A percentile compares a stretch with the other conserved stretches of the same genome.
Conservation (phyloP, 345 rosid species). For the Gossypium longicalyx region DNA sequence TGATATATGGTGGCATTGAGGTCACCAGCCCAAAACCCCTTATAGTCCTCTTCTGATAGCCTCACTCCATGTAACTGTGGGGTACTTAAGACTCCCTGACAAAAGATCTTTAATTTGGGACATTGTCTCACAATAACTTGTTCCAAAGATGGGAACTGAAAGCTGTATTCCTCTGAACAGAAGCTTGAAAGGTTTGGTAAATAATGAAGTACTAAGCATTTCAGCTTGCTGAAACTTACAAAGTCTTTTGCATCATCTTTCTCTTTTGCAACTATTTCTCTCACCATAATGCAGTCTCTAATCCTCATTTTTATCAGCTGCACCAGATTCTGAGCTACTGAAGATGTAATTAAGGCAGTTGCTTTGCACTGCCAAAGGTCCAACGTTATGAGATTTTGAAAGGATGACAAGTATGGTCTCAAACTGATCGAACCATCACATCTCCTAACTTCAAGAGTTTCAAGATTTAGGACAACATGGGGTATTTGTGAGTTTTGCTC, state of each 20-base stretch:
- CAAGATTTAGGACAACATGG: background rate
- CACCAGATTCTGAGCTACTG: background rate
- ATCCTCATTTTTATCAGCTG: constrained; percentile 8
- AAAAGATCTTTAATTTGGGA: background rate
- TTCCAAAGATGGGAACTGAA: constrained; percentile 9
- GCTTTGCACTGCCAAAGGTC: background rate
- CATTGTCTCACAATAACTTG: constrained; percentile 3
- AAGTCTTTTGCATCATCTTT: background rate
- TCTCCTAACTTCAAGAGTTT: background rate
- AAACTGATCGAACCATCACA: constrained; percentile 4
- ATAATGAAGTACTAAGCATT: constrained; percentile 1
- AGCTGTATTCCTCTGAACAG: background rate
- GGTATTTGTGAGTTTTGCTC: background rate
- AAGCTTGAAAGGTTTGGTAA: constrained; percentile 3
- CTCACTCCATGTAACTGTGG: background rate
- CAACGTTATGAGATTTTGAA: background rate
- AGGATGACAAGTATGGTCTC: background rate
- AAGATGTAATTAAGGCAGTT: background rate
- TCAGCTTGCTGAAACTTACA: background rate
- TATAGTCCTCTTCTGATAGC: background rate
- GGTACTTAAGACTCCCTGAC: background rate
- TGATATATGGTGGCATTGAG: background rate
- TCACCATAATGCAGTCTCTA: background rate
- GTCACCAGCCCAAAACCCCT: constrained; percentile 5
- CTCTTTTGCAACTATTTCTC: background rate